These are phyloP conservation scores for Anthoceros angustus DNA, from an alignment of 225 moss, liverwort and hornwort genomes.

Conservation along the genomic window DNA sequence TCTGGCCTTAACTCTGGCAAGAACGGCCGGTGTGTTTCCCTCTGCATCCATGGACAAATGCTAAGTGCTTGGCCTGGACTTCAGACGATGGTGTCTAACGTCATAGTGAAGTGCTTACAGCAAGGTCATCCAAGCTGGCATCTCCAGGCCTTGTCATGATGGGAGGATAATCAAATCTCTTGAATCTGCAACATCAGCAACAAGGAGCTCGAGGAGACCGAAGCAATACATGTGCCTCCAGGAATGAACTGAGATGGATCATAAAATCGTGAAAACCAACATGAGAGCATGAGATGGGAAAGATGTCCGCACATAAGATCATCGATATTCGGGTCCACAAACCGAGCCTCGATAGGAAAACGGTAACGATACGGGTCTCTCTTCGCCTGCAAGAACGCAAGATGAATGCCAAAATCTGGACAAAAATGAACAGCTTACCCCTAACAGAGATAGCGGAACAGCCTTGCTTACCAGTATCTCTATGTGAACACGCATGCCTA, in stretches of 20 bases:
- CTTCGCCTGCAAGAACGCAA: slow-evolving; percentile 49
- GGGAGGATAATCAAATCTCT: slow-evolving; percentile 64
- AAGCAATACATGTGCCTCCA: not conserved
- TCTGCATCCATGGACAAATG: slow-evolving; percentile 25
- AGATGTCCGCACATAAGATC: slow-evolving; percentile 47
- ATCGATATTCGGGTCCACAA: slow-evolving; percentile 91
- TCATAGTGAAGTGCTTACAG: slow-evolving; percentile 27
- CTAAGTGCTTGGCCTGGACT: not conserved
- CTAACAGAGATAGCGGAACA: not conserved
- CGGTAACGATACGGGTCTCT: slow-evolving; percentile 93
- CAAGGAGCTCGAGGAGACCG: not conserved
- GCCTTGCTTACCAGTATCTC: slow-evolving; percentile 64
- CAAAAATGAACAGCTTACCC: slow-evolving; percentile 2
- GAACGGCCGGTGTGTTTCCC: slow-evolving; percentile 72
- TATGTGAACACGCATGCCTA: slow-evolving; percentile 80
- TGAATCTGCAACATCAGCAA: slow-evolving; percentile 39
- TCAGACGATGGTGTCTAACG: not conserved
- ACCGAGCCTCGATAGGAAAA: slow-evolving; percentile 84
- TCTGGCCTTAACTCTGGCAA: slow-evolving; percentile 36
- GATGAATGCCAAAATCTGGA: not conserved
- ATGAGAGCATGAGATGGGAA: slow-evolving; percentile 4
- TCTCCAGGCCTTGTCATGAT: slow-evolving; percentile 81
- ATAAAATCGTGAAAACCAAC: not conserved
- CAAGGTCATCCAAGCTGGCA: slow-evolving; percentile 77
- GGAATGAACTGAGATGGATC: not conserved